These are phyloP conservation scores for Tricholoma furcatifolium DNA, from an alignment of 768 basidiomycete species.

Conservation along the genomic window DNA sequence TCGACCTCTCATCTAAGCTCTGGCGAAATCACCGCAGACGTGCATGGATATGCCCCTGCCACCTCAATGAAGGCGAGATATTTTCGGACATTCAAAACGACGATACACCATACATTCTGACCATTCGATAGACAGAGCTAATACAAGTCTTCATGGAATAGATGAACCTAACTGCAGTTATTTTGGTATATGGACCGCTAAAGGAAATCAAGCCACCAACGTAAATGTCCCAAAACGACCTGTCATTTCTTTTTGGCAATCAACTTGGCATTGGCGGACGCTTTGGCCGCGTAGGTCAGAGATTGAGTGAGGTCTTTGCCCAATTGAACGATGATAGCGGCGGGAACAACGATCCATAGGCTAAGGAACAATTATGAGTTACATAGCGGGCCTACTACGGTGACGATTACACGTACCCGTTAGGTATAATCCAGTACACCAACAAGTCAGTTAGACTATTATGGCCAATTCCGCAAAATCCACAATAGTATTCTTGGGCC, in stretches of 20 bases:
- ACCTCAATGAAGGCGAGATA: no score
- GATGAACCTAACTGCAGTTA: neutral
- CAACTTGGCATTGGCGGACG: conserved; percentile 19
- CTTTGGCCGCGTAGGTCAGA: conserved; percentile 29
- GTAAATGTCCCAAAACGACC: neutral
- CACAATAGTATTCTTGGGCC: conserved; percentile 77
- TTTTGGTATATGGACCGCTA: neutral
- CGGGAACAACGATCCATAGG: conserved; percentile 76
- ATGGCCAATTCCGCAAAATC: conserved; percentile 72
- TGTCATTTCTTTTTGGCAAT: conserved; percentile 16
- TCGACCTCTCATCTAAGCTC: no score
- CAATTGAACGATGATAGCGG: conserved; percentile 55
- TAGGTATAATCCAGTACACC: conserved; percentile 71
- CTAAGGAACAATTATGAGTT: conserved; percentile 31
- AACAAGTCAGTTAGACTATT: conserved; percentile 54
- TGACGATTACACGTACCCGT: conserved; percentile 52
- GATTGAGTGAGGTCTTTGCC: conserved; percentile 59
- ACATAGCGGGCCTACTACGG: neutral
- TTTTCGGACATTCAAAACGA: no score
- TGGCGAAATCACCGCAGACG: no score
- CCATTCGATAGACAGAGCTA: no score
- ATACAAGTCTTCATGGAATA: no score
- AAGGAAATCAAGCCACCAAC: neutral
- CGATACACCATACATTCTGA: no score
- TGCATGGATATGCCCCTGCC: no score